Conservation (phyloP, 2,329 filamentous ascomycete species). For the Epichloe festucae region DNA sequence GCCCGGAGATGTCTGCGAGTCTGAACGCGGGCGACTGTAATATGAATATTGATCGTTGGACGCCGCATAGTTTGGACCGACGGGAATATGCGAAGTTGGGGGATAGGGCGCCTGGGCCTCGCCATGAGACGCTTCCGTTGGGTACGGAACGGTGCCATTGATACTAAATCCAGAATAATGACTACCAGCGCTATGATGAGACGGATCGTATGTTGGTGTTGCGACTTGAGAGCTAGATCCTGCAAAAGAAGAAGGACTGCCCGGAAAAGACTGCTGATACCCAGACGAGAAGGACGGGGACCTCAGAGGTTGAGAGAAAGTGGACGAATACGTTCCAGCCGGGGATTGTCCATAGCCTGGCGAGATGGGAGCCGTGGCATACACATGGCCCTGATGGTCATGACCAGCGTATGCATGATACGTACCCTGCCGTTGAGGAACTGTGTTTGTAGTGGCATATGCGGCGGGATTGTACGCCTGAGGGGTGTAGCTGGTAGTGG, state of each 20-base stretch:
- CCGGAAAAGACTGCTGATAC: conserved; percentile 28
- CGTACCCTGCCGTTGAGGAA: conserved; percentile 37
- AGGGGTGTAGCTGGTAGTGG: conserved; percentile 33
- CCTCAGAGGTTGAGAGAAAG: conserved; percentile 9
- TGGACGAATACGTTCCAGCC: conserved; percentile 19
- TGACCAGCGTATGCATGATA: conserved; percentile 32
- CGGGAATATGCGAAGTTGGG: conserved; percentile 37
- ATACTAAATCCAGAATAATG: conserved; percentile 19
- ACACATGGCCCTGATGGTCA: conserved; percentile 30
- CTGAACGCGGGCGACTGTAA: conserved; percentile 32
- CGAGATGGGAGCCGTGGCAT: conserved; percentile 22
- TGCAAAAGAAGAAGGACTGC: conserved; percentile 19
- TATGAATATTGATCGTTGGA: conserved; percentile 32
- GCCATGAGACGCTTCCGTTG: conserved; percentile 10
- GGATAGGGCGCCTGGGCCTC: conserved; percentile 35
- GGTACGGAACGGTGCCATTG: conserved; percentile 19
- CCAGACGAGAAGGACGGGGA: conserved; percentile 20
- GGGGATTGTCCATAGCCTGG: conserved; percentile 25
- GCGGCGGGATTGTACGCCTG: conserved; percentile 47
- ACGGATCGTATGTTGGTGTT: conserved; percentile 24
- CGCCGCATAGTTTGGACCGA: conserved; percentile 36
- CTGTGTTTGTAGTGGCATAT: conserved; percentile 33
- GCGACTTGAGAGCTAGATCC: conserved; percentile 15
- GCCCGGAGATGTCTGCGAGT: conserved; percentile 35
- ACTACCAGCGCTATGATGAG: conserved; percentile 13